Evolutionary conservation across 495 filamentous ascomycete species (phyloP).

Genomic region (Penicillium bialowiezense): DNA sequence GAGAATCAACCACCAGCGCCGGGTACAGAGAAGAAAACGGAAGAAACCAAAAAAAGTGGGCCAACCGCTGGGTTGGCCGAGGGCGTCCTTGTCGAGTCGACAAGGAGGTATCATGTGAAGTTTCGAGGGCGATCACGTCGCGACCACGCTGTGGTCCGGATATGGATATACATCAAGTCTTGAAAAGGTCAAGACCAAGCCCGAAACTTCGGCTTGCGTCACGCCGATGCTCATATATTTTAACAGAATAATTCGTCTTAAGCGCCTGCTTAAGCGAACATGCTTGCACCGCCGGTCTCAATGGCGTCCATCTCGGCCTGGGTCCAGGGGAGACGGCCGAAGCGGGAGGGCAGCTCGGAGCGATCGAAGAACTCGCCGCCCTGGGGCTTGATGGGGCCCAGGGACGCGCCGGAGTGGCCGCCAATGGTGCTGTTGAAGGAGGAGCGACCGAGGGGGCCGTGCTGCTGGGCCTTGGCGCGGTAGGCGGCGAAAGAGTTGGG

Average conservation of each 20-base stretch:
- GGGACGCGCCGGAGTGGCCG: constrained; percentile 57
- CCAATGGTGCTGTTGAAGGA: constrained; percentile 58
- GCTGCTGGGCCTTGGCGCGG: constrained; percentile 88
- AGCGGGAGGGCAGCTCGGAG: constrained; percentile 77
- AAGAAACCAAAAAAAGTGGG: not conserved
- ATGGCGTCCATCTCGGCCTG: constrained; percentile 90
- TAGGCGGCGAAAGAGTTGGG: constrained; percentile 85
- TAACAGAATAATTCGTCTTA: not conserved
- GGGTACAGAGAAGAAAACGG: constrained; percentile 20
- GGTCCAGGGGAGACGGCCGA: constrained; percentile 68
- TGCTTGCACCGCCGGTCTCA: constrained; percentile 83
- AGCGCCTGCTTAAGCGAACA: constrained; percentile 48
- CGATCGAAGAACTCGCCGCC: constrained; percentile 85
- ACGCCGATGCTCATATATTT: no score
- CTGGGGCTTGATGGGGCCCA: constrained; percentile 68
- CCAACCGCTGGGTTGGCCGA: constrained; percentile 6
- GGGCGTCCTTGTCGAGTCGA: not conserved
- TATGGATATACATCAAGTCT: not conserved
- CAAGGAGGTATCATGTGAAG: constrained; percentile 2
- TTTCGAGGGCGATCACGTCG: not conserved
- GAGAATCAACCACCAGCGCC: constrained; percentile 44
- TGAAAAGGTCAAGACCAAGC: not conserved
- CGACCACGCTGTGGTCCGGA: not conserved
- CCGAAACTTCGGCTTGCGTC: no score
- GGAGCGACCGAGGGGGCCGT: constrained; percentile 69